Percentiles rank a stretch among this genome's conserved stretches.
Conservation (phyloP, 768 basidiomycete species). For the Mycena amicta region DNA sequence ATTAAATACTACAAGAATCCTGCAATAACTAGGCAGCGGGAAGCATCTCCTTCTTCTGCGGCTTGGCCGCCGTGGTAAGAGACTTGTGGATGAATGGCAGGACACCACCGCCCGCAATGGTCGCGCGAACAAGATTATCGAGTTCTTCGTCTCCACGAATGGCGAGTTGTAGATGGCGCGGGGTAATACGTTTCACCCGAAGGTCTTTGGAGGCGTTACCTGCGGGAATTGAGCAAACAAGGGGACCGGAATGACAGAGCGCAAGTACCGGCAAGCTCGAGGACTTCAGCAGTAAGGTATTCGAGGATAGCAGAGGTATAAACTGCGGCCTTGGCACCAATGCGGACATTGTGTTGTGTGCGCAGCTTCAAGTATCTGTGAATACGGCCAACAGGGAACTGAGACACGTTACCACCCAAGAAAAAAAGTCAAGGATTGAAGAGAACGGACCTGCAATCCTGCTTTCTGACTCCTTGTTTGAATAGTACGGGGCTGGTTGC, state of each 20-base stretch:
- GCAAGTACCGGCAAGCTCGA: constrained; percentile 87
- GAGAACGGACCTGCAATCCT: constrained; percentile 71
- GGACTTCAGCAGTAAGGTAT: constrained; percentile 94
- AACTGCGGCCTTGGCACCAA: constrained; percentile 97
- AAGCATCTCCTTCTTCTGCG: constrained; percentile 43
- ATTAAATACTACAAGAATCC: no score
- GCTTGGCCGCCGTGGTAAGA: constrained; percentile 59
- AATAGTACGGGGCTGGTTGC: constrained; percentile 43
- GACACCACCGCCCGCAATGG: constrained; percentile 90
- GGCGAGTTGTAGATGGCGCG: constrained; percentile 92
- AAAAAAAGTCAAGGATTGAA: neutral
- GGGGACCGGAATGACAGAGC: neutral
- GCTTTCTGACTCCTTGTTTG: constrained; percentile 82
- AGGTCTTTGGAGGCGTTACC: constrained; percentile 98
- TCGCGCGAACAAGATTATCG: constrained; percentile 92
- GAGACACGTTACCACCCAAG: neutral
- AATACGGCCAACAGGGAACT: constrained; percentile 98
- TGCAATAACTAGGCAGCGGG: neutral
- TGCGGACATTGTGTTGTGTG: constrained; percentile 88
- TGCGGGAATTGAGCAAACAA: constrained; percentile 29
- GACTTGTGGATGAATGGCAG: constrained; percentile 89
- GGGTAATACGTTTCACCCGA: constrained; percentile 96
- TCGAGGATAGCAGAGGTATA: constrained; percentile 96
- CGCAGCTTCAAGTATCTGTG: constrained; percentile 92
- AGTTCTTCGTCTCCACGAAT: constrained; percentile 98